A percentile compares a stretch with the other conserved stretches of the same genome.
Evolutionary conservation across 768 basidiomycete species (phyloP).

Genomic region (Boletus tomentosulus): DNA sequence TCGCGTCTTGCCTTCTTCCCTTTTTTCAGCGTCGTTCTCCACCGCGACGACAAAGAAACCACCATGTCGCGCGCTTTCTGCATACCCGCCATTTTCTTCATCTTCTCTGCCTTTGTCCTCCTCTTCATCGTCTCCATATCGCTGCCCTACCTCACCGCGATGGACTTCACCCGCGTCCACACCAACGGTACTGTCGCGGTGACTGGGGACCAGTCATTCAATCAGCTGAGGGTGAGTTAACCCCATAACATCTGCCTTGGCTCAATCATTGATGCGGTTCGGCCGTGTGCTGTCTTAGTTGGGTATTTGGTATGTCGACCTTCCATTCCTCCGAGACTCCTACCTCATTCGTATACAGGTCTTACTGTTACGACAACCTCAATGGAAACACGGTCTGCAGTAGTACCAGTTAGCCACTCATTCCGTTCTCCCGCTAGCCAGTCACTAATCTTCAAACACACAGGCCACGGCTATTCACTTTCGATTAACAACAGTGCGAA

Average conservation of each 20-base stretch:
- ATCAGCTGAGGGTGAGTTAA: constrained; percentile 53
- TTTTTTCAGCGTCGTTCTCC: neutral
- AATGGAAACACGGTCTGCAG: constrained; percentile 42
- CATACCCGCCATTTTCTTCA: constrained; percentile 54
- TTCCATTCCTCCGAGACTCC: neutral
- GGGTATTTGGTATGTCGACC: constrained; percentile 57
- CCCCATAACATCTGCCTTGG: neutral
- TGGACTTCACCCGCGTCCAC: constrained; percentile 63
- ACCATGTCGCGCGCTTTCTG: constrained; percentile 50
- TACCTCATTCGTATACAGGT: constrained; percentile 39
- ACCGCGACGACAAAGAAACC: neutral
- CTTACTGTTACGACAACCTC: constrained; percentile 50
- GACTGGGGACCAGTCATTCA: constrained; percentile 27
- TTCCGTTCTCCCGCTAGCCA: neutral
- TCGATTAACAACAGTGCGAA: constrained; percentile 20
- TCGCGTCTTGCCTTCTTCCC: constrained; percentile 3
- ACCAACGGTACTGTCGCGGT: constrained; percentile 35
- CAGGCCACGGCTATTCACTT: constrained; percentile 57
- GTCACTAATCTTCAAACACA: neutral
- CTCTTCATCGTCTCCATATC: constrained; percentile 68
- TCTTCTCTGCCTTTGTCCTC: constrained; percentile 61
- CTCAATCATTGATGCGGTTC: constrained; percentile 2
- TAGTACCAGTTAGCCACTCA: constrained; percentile 36
- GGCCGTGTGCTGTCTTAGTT: constrained; percentile 39
- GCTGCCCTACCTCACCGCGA: constrained; percentile 59